Evolutionary conservation across 176 grass and related monocot genomes (phyloP), one percentile per base, ranked within the genome.

Genomic region (Saccharum officinarum): DNA sequence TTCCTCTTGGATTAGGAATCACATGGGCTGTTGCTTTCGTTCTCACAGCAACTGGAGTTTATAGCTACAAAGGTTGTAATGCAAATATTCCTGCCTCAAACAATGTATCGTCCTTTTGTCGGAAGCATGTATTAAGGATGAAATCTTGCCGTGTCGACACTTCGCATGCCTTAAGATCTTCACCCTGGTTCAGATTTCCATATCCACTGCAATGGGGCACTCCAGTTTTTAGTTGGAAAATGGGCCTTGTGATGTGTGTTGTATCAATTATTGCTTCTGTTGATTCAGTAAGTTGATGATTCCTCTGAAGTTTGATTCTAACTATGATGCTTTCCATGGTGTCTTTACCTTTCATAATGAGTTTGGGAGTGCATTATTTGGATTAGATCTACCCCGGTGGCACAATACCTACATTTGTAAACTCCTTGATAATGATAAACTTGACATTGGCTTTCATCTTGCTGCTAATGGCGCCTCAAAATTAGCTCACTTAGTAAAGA

Each of bases 191-290:
- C 87, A 94, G 94, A 73, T 91, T 94, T 87, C 94, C 97, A 8
- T 99, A 97, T 83, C 94, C 97, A 45, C 52, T 99, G 61, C 97
- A 99, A 84, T 99, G 97, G 97, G 97, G 94, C 13, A 97, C 92
- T 87, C 97, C 97, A 76, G 60, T 91, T 83, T 99, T 99, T 76
- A 92, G 84, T 73, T 99, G 89, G 93, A 97, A 97, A 91, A 92
- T 99, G 92, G 90, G 87, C 59, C 66, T 99, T 73, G 90, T 96
- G 69, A 96, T 99, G 97, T 99, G 97, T 91, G 82, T 83, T 72
- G 90, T 91, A 77, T 99, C 97, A 70, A 46, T 92, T 45, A 96
- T 99, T 86, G 91, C 94, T 81, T 91, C 94, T 37, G 92, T 92
- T 71, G 94, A 99, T 84, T 99, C 97, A 73, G 97, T 99, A 92